Base-by-base conservation (phyloP, 345 rosid genomes). In the Barbarea vulgaris region DNA sequence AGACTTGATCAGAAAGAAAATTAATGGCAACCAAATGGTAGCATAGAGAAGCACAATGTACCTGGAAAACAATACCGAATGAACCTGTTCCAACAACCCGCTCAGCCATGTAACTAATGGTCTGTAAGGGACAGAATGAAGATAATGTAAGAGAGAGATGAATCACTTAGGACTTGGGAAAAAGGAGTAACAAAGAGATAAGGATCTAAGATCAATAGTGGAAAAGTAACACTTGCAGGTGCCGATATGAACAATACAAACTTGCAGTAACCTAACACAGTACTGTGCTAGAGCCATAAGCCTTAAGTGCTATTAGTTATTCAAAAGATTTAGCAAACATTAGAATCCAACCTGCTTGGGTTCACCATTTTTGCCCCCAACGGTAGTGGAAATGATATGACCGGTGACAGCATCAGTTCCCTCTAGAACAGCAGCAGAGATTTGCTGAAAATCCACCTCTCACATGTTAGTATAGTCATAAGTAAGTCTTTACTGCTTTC, bases 321-420 rank as follows among this genome's bases (percentile, higher is more conserved):
- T 30, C 3, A 7, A 34, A 25, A 64, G 27, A 17, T 18, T 37
- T 36, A 39, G 46, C 21, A 58, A 48, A 76, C 24, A 39, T 31
- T 28, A 50, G 66, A 57, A 52, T 14, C 71, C 37, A 66, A 88
- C 93, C 93, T 73, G 91, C 74, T 90, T 90, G 4, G 90, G 89
- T 83, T 90, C 90, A 31, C 96, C 96, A 56, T 87, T 90, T 86
- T 87, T 87, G 60, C 96, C 96, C n/a, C 91, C 96, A 17, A 88
- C 85, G n/a, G 96, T 90, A 47, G 93, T 90, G 9, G 90, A 85
- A 62, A 90, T 90, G 31, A 88, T 85, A 64, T 90, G 96, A 67
- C 96, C 93, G 0, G 86, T 84, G 39, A 85, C 86, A 2, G 90
- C 85, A 77, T 84, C 90, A 51, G 85, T 88, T 14, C 83, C 83